Evolutionary conservation across 1,284 basidiomycete species (phyloP).

Genomic region (Mycosarcoma mackinlayi): DNA sequence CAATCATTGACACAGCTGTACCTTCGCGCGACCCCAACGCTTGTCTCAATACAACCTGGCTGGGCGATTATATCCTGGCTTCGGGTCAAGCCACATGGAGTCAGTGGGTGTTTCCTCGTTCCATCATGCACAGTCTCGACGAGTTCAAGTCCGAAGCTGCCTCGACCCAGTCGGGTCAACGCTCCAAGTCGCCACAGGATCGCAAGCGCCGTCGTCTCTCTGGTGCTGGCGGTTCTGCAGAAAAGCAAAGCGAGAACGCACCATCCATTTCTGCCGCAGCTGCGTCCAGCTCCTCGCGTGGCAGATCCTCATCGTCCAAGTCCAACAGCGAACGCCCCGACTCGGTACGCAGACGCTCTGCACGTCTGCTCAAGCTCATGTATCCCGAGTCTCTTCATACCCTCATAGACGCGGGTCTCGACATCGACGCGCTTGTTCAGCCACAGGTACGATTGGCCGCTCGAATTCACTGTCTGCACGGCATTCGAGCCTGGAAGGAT

Average conservation of each 20-base stretch:
- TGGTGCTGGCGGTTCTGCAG: neutral
- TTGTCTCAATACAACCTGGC: slow-evolving; percentile 34
- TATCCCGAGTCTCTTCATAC: slow-evolving; percentile 32
- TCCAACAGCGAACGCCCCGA: slow-evolving; percentile 16
- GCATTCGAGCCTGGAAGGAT: slow-evolving; percentile 44
- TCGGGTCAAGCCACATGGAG: slow-evolving; percentile 34
- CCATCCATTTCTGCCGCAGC: neutral
- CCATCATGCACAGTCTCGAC: slow-evolving; percentile 24
- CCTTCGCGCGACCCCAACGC: slow-evolving; percentile 1
- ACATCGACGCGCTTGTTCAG: slow-evolving; percentile 26
- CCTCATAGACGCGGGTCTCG: slow-evolving; percentile 35
- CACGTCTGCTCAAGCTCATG: slow-evolving; percentile 40
- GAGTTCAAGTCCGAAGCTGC: slow-evolving; percentile 20
- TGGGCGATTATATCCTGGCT: slow-evolving; percentile 22
- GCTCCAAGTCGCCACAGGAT: slow-evolving; percentile 12
- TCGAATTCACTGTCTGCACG: slow-evolving; percentile 43
- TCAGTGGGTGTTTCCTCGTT: slow-evolving; percentile 44
- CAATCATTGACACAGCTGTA: slow-evolving; percentile 35
- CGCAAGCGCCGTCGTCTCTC: slow-evolving; percentile 33
- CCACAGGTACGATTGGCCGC: slow-evolving; percentile 40
- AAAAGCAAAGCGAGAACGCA: neutral
- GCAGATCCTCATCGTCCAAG: slow-evolving; percentile 18
- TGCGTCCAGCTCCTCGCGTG: slow-evolving; percentile 8
- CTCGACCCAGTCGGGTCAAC: neutral
- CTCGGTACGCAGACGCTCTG: slow-evolving; percentile 30